Evolutionary conservation across 495 filamentous ascomycete genomes (phyloP), one percentile per base, ranked within the genome.

Genomic region (Coniosporium apollinis): DNA sequence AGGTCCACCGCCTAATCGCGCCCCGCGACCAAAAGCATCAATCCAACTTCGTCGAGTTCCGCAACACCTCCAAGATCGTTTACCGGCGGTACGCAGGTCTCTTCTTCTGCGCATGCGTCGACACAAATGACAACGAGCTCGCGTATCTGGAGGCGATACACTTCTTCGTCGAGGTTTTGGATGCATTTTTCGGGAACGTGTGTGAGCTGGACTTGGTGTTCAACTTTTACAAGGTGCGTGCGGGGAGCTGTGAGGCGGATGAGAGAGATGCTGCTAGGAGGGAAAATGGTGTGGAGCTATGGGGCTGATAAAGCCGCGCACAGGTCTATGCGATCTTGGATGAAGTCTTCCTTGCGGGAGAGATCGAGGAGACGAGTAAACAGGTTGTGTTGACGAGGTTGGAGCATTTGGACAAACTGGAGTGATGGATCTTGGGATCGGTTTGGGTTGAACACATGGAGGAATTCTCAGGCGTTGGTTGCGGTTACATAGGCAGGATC

Each of bases 1-100:
- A 87, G 80, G 78, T 94, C 52, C 89, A 97, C 70, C 85, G 89
- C 41, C 82, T 97, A 40, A 83, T 97, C 34, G 89, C 89, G 3
- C 89, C 89, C 7, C 77, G 89, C 47, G 89, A 97, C 58, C 89
- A 97, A 59, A 97, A 97, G 59, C 92, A 97, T 62, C 89, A 97
- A 56, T 92, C 82, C 54, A 97, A 97, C 62, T 97, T 97, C 54
- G 89, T 97, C 60, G 89, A 97, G 64, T 79, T 80, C 57, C 74
- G 87, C 52, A 75, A 79, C 59, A 72, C 77, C 33, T 50, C 46
- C 46, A 94, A 94, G 62, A 76, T 97, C 45, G 83, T 97, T 16
- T 97, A 97, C 61, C 78, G 89, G 17, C 76, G 89, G 34, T 97
- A 97, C 61, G 89, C 89, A 0, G 89, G 89, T 0, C 70, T 97